These are phyloP conservation scores for Pilaira anomala DNA, from an alignment of 192 early-diverging fungal genomes.

Conservation along the genomic window DNA sequence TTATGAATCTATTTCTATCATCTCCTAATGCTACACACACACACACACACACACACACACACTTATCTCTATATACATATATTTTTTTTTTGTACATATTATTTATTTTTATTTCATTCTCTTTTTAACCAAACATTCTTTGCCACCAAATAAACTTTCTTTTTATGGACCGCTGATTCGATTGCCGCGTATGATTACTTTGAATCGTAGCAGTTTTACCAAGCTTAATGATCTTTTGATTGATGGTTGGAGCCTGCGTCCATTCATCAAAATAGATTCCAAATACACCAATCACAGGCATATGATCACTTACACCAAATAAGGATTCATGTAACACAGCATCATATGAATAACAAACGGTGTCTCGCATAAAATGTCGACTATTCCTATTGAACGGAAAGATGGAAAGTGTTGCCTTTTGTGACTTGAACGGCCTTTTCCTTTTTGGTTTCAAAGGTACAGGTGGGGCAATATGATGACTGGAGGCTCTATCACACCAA, in stretches of 20 bases:
- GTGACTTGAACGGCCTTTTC: background rate
- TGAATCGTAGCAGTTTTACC: no score
- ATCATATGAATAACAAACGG: constrained; percentile 22
- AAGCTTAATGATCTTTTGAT: background rate
- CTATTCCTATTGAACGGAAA: background rate
- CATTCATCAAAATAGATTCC: constrained; percentile 42
- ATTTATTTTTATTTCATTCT: background rate
- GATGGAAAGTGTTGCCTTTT: background rate
- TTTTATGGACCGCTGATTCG: no score
- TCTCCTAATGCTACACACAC: no score
- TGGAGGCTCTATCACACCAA: constrained; percentile 26
- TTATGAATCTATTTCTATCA: constrained; percentile 24
- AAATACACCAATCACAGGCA: constrained; percentile 50
- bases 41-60: background rate
- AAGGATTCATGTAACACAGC: constrained; percentile 33
- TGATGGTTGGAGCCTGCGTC: background rate
- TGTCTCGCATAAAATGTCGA: background rate
- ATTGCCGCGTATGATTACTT: no score
- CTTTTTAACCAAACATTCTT: background rate
- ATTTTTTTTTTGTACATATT: background rate
- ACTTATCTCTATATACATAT: constrained; percentile 2
- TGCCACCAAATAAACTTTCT: constrained; percentile 6
- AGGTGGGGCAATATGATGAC: background rate
- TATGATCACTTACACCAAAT: constrained; percentile 45
- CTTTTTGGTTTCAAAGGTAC: background rate